Conservation (phyloP, 202 grass and related monocot species). For the Elaeis oleifera region DNA sequence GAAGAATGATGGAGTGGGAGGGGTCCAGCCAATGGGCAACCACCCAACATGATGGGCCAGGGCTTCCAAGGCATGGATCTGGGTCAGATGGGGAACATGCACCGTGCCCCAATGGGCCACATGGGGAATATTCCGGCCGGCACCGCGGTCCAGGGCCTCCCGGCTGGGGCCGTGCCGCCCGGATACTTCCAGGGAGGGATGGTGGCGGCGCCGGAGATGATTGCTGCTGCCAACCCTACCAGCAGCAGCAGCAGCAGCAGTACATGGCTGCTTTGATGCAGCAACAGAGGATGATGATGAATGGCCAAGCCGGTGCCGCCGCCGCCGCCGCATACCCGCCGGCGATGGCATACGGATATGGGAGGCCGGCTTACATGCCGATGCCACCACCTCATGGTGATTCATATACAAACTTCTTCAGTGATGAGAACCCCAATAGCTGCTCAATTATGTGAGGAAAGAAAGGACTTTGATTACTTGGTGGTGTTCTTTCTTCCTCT, state of each 20-base stretch:
- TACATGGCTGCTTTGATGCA: conserved; percentile 65
- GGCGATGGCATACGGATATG: conserved; percentile 40
- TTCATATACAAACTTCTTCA: conserved; percentile 52
- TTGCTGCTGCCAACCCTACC: conserved; percentile 42
- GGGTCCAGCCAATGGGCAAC: conserved; percentile 39
- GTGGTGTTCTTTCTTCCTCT: too few species aligned
- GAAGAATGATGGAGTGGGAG: conserved; percentile 21
- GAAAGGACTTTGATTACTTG: conserved; percentile 13
- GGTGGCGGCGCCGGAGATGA: conserved; percentile 40
- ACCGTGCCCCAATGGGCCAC: conserved; percentile 19
- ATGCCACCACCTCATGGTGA: conserved; percentile 28
- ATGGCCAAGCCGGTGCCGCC: conserved; percentile 26
- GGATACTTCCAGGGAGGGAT: conserved; percentile 31
- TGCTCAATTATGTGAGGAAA: conserved; percentile 81
- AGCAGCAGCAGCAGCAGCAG: conserved; percentile 34
- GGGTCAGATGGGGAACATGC: conserved; percentile 26
- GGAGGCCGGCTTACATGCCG: conserved; percentile 28
- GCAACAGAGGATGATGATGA: conserved; percentile 52
- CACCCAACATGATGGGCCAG: conserved; percentile 40
- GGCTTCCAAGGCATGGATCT: conserved; percentile 31
- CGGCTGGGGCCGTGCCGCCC: conserved; percentile 19
- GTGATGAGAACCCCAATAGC: conserved; percentile 63
- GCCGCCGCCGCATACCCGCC: conserved; percentile 25
- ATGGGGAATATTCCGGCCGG: conserved; percentile 11
- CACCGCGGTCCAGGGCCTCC: conserved; percentile 20